Evolutionary conservation across 2,329 filamentous ascomycete species (phyloP), one percentile per base, ranked within the genome.

Genomic region (Didymella lethalis): DNA sequence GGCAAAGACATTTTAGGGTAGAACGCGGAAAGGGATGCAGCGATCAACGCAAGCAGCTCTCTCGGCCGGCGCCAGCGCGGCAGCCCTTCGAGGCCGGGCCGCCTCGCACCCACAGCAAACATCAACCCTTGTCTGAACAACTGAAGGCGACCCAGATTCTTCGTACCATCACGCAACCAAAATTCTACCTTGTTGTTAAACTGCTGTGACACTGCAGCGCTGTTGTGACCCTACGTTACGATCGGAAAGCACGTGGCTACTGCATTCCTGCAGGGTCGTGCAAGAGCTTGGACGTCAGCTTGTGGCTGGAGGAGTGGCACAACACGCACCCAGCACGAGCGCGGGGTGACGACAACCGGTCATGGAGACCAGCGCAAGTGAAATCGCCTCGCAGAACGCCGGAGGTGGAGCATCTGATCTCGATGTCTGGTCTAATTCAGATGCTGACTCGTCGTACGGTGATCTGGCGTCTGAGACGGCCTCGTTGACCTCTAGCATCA

Each of bases 401-500:
- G 53, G 36, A 7, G 32, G 23, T 32, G 48, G 31, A n/a, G 57
- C 48, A 47, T 43, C 48, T 23, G 56, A 66, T 46, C 50, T 66
- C 11, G 64, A 66, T 45, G 64, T 66, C 14, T 62, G 57, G 46
- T 62, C 62, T 31, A 59, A 51, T 40, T 62, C 64, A 18, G 63
- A 61, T 29, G 64, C 63, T 31, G 66, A 68, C 51, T 68, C 66
- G n/a, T 59, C 66, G 8, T 68, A 68, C 32, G 64, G 62, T 2
- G 66, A 68, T 44, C 47, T 68, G 49, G 64, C 56, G 20, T 66
- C 63, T 20, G 64, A 67, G 44, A 72, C 70, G n/a, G 67, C 69
- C 14, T 72, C 70, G 26, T 50, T 73, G 26, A 67, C 66, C 14
- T 71, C 70, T 6, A 66, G 65, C 36, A 67, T 72, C 44, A 57